Evolutionary conservation across 208 protist species (phyloP), one percentile per base, ranked within the genome.

Genomic region (Wallacemonas rigidus): DNA sequence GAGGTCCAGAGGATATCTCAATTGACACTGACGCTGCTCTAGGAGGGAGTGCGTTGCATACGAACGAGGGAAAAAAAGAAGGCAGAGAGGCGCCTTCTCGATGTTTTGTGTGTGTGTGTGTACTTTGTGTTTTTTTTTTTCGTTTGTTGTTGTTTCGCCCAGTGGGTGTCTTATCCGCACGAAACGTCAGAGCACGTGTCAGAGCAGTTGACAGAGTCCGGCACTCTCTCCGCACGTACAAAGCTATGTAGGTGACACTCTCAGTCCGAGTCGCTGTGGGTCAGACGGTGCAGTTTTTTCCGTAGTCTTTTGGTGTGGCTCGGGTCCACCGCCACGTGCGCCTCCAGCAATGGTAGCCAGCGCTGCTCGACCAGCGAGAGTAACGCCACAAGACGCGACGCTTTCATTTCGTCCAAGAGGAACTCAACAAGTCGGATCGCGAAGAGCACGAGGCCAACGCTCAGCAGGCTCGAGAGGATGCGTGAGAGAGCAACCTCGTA

Each of bases 251-350:
- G 26, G 26, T 61, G 6, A 45, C 11, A 35, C 2, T 40, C 26
- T 58, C 74, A 94, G 58, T 96, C 91, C 9, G 91, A 96, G 72
- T 96, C 91, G 58, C 91, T 96, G 77, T 94, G 83, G 4, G 78
- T 91, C 45, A 96, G 79, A 38, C 72, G 63, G 41, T 86, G 81
- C 48, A 92, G 55, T 43, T 77, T 81, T 62, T 82, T 85, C 36
- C 61, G 58, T 45, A 96, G 56, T 5, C 87, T 83, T 11, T 74
- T 79, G 70, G 81, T 92, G 69, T 96, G 87, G 38, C 79, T 83
- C 0, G 62, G 47, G n/a, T 87, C 80, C 3, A 96, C 76, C 56
- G 80, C 69, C 36, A 74, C 73, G 38, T 67, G 78, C 9, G 68
- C 15, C 11, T 80, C 40, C 38, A 96, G 35, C 11, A 78, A 70